These are phyloP conservation scores for Globisporangium canariense DNA, from an alignment of 352 stramenopile species.

Conservation along the genomic window DNA sequence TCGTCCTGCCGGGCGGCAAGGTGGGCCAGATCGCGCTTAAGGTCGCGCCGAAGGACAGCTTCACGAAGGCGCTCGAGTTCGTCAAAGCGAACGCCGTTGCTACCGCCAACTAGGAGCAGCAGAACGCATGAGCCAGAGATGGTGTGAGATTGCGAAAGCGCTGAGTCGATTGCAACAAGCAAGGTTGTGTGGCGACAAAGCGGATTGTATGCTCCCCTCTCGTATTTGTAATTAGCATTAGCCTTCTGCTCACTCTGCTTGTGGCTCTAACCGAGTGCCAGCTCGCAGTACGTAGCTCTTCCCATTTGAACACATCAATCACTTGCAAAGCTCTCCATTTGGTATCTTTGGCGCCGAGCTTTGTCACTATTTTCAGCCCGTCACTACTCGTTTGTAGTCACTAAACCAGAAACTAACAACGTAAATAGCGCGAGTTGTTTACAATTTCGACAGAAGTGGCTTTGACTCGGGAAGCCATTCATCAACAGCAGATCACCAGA, in stretches of 20 bases:
- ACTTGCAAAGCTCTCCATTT: background rate
- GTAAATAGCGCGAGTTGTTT: background rate
- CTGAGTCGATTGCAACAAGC: conserved; percentile 5
- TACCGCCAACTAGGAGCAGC: conserved; percentile 9
- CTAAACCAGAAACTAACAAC: background rate
- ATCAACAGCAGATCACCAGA: background rate
- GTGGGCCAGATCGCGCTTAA: conserved; percentile 71
- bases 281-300: background rate
- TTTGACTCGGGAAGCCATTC: conserved; percentile 8
- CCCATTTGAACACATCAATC: background rate
- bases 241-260: background rate
- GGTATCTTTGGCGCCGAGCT: no score
- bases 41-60: conserved; percentile 76
- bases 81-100: conserved; percentile 19
- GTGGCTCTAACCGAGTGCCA: background rate
- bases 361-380: no score
- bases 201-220: background rate
- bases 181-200: background rate
- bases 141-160: background rate
- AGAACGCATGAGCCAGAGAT: background rate
- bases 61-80: conserved; percentile 75
- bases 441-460: background rate
- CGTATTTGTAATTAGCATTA: conserved; percentile 6
- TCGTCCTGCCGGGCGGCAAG: conserved; percentile 70
- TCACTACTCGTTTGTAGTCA: background rate